Evolutionary conservation across 2,329 filamentous ascomycete genomes (phyloP).

Genomic region (Epichloe bromicola): DNA sequence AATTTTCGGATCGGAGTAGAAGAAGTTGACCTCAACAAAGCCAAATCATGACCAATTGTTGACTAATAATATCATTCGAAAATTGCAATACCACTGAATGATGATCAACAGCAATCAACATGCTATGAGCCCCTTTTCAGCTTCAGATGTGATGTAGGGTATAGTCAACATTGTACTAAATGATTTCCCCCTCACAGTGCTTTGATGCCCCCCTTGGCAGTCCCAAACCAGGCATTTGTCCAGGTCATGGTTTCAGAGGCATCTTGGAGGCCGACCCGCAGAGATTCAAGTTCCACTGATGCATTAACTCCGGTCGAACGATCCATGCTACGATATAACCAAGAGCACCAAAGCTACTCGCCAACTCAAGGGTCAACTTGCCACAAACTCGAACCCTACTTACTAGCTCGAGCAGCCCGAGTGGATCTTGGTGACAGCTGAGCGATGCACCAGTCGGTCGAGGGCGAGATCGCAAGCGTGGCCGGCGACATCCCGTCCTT

Average conservation of each 20-base stretch:
- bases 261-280: not conserved
- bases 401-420: constrained; percentile 61
- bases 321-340: constrained; percentile 59
- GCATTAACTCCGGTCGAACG: constrained; percentile 14
- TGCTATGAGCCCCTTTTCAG: too few relatives aligned
- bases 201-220: not conserved
- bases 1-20: too few relatives aligned
- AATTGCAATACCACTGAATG: too few relatives aligned
- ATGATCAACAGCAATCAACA: not conserved
- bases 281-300: constrained; percentile 6
- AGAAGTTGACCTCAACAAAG: too few relatives aligned
- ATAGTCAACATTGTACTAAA: not conserved
- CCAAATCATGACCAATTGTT: too few relatives aligned
- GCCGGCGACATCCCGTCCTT: constrained; percentile 1
- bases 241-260: not conserved
- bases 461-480: not conserved
- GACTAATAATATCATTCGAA: too few relatives aligned
- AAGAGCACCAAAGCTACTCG: constrained; percentile 61
- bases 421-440: constrained; percentile 51
- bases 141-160: not conserved
- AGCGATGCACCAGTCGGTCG: not conserved
- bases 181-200: not conserved
- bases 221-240: not conserved
- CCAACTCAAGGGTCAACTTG: constrained; percentile 56
- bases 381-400: constrained; percentile 52